These are phyloP conservation scores for Aureobasidium sp. DNA, from an alignment of 2,329 filamentous ascomycete species.

Conservation along the genomic window DNA sequence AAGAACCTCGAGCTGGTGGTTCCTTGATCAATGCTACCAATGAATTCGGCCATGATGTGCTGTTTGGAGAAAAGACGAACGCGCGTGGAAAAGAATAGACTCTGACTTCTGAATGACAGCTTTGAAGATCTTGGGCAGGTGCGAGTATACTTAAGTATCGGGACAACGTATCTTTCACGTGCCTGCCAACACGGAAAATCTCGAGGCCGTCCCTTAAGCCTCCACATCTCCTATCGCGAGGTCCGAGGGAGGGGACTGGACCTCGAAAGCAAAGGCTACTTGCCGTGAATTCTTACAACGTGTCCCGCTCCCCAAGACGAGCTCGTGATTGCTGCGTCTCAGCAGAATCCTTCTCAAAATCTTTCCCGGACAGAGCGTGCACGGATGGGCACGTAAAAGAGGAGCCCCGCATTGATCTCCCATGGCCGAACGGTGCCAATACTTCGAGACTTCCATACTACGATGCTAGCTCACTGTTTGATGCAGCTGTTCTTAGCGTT, in stretches of 20 bases:
- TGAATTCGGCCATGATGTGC: conserved; percentile 40
- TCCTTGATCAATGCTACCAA: conserved; percentile 84
- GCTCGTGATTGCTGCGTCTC: conserved; percentile 4
- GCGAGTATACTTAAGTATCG: conserved; percentile 9
- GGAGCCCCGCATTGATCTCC: conserved; percentile 4
- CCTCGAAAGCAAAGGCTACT: not conserved
- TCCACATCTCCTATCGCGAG: conserved; percentile 6
- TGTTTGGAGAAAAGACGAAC: not conserved
- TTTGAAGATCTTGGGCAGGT: conserved; percentile 2
- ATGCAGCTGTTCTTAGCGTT: not conserved
- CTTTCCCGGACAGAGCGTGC: not conserved
- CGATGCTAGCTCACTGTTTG: not conserved
- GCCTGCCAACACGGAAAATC: conserved; percentile 6
- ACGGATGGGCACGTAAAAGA: not conserved
- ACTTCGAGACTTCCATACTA: not conserved
- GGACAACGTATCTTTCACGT: not conserved
- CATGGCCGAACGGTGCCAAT: not conserved
- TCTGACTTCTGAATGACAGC: conserved; percentile 1
- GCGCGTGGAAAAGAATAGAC: not conserved
- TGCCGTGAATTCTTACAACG: not conserved
- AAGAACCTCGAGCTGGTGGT: conserved; percentile 86
- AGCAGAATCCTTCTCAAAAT: conserved; percentile 6
- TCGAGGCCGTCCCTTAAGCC: not conserved
- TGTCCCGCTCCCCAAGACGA: not conserved
- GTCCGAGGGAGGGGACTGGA: conserved; percentile 2